Evolutionary conservation across 129 eudicot genomes (phyloP).

Genomic region (Saposhnikovia divaricata): DNA sequence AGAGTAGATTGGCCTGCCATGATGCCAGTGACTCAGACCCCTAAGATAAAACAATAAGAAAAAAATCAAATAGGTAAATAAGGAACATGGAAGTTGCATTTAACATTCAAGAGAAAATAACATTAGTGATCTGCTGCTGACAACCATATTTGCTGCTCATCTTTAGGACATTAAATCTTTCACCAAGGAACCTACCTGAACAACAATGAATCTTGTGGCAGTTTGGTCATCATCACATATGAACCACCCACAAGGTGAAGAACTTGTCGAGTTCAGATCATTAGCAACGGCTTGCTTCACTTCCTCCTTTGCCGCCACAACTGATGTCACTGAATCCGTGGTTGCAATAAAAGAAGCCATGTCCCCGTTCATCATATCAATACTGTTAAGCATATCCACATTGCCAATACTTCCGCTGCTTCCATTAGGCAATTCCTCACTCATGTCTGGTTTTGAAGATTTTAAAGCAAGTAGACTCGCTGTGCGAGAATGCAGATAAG

Average conservation of each 20-base stretch:
- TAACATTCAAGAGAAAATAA: not conserved
- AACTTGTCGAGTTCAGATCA: slow-evolving; percentile 65
- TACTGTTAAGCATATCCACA: slow-evolving; percentile 1
- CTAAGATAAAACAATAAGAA: slow-evolving; percentile 15
- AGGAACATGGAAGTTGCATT: not conserved
- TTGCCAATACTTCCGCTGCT: not conserved
- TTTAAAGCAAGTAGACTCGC: slow-evolving; percentile 52
- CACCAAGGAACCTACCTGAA: slow-evolving; percentile 41
- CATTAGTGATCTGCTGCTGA: not conserved
- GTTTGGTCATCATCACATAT: slow-evolving; percentile 75
- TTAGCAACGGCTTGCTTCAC: slow-evolving; percentile 96
- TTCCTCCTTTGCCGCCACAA: slow-evolving; percentile 95
- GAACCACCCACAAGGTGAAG: slow-evolving; percentile 93
- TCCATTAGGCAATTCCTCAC: slow-evolving; percentile 14
- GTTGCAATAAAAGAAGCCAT: slow-evolving; percentile 85
- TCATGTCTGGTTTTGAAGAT: slow-evolving; percentile 29
- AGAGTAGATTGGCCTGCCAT: slow-evolving; percentile 95
- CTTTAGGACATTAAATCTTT: not conserved
- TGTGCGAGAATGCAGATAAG: slow-evolving; percentile 73
- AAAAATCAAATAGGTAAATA: not conserved
- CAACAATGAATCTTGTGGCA: slow-evolving; percentile 67
- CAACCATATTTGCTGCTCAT: not conserved
- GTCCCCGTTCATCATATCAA: slow-evolving; percentile 36
- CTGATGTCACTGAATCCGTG: slow-evolving; percentile 83
- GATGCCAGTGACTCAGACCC: slow-evolving; percentile 95